These are phyloP conservation scores for Jasminum sambac DNA, from an alignment of 257 asterid genomes.

Conservation along the genomic window DNA sequence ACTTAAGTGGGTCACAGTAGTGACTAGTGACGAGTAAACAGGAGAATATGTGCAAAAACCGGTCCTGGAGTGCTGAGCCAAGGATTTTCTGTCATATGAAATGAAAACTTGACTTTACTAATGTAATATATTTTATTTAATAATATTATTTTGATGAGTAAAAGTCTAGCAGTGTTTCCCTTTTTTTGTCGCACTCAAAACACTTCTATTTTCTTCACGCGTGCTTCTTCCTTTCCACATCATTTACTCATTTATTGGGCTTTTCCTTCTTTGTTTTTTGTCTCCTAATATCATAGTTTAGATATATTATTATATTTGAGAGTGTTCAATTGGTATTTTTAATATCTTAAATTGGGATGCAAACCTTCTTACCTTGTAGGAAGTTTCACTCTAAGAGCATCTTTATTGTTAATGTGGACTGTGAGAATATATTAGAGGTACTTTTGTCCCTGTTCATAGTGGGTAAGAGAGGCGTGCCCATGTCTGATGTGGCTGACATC, in stretches of 20 bases:
- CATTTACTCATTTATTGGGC: neutral
- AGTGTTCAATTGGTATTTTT: neutral
- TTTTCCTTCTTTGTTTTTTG: neutral
- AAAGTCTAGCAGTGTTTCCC: neutral
- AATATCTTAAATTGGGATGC: too few relatives aligned
- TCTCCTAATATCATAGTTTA: neutral
- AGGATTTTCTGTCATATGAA: neutral
- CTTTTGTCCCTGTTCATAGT: too few relatives aligned
- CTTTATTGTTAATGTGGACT: too few relatives aligned
- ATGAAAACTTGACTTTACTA: neutral
- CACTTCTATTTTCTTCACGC: conserved; percentile 6
- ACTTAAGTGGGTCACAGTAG: neutral
- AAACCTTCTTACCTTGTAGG: too few relatives aligned
- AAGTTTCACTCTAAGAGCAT: too few relatives aligned
- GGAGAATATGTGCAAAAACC: neutral
- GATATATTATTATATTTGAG: neutral
- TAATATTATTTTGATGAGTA: neutral
- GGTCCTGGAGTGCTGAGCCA: neutral
- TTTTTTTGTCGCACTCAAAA: neutral
- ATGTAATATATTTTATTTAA: neutral
- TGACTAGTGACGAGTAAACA: neutral
- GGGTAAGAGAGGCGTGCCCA: too few relatives aligned
- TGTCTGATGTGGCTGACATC: too few relatives aligned
- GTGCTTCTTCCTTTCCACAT: conserved; percentile 7
- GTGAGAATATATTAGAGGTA: too few relatives aligned